Percentiles rank a stretch among this genome's conserved stretches.
Conservation (phyloP, 306 rosid species). For the Castanea sativa region DNA sequence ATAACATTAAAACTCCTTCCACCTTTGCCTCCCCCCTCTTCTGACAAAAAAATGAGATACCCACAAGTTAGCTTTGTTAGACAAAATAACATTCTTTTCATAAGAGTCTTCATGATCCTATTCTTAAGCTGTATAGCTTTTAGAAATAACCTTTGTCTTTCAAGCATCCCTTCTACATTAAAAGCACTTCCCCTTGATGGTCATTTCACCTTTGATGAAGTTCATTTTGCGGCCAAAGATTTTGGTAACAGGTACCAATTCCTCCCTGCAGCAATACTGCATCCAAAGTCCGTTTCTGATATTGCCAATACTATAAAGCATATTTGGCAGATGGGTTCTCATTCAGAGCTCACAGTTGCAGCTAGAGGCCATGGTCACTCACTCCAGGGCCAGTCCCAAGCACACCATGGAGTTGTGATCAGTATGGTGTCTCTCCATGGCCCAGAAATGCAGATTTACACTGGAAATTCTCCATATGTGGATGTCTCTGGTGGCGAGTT, state of each 20-base stretch:
- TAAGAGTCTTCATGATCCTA: conserved; percentile 53
- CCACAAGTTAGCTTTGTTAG: conserved; percentile 37
- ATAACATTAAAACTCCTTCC: conserved; percentile 33
- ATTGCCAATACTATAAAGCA: conserved; percentile 62
- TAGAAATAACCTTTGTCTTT: conserved; percentile 46
- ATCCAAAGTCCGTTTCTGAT: conserved; percentile 80
- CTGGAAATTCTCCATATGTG: conserved; percentile 49
- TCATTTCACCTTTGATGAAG: conserved; percentile 58
- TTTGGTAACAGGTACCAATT: conserved; percentile 77
- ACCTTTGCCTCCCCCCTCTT: conserved; percentile 42
- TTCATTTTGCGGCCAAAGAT: conserved; percentile 65
- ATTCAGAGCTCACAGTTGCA: conserved; percentile 76
- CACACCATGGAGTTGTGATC: conserved; percentile 76
- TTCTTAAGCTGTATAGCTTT: conserved; percentile 48
- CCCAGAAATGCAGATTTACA: conserved; percentile 51
- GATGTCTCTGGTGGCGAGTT: conserved; percentile 88
- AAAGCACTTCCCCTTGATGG: conserved; percentile 65
- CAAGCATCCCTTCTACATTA: conserved; percentile 46
- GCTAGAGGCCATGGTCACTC: conserved; percentile 99
- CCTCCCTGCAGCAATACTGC: conserved; percentile 64
- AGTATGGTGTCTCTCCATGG: conserved; percentile 74
- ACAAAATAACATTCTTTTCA: conserved; percentile 41
- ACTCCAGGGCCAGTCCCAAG: conserved; percentile 85
- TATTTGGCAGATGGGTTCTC: conserved; percentile 74
- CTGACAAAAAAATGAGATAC: conserved; percentile 33